Evolutionary conservation across 2,329 filamentous ascomycete genomes (phyloP), one percentile per base, ranked within the genome.

Genomic region (Aspergillus versicolor): DNA sequence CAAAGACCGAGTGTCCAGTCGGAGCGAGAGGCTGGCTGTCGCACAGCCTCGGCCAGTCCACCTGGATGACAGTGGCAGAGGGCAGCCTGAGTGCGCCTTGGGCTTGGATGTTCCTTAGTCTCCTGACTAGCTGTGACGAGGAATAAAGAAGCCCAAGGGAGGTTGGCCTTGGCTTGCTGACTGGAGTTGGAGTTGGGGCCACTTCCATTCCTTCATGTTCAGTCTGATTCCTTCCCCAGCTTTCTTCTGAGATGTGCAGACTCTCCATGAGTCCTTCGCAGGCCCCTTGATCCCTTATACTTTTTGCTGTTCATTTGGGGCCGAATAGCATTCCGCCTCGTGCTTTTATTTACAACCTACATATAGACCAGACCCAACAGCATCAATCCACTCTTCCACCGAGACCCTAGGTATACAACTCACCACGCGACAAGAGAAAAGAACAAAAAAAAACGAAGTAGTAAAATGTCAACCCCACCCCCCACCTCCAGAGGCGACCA

Each of bases 401-500:
- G 27, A 11, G 9, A 0, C 27, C 9, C 27, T 30, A 30, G 27
- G 3, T 30, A 30, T 30, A 42, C 40, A 42, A 21, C 40, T 17
- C 19, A 42, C n/a, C 7, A 42, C 19, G 13, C 19, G 40, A 42
- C 8, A 17, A 40, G 13, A 17, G 15, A 17, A 40, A 40, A 37
- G 41, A 48, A 4, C 27, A 30, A 4, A 13, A 53, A 21, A 30
- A 45, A 47, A 38, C 21, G n/a, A 30, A 30, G 27, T 30, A 30
- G 27, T 30, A 45, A 22, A 41, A 51, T 19, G 41, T 21, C 24
- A 34, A 9, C 12, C 5, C 17, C 11, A 21, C 34, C 42, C 22
- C 42, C 38, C 6, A 38, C 42, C 8, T 13, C 37, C 2, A 32
- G 43, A 6, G 21, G 30, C n/a, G 37, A 54, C 22, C 64, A 63